These are phyloP conservation scores for Saccharomyces hybrid DNA, from an alignment of 1,139 yeast genomes.

Conservation along the genomic window DNA sequence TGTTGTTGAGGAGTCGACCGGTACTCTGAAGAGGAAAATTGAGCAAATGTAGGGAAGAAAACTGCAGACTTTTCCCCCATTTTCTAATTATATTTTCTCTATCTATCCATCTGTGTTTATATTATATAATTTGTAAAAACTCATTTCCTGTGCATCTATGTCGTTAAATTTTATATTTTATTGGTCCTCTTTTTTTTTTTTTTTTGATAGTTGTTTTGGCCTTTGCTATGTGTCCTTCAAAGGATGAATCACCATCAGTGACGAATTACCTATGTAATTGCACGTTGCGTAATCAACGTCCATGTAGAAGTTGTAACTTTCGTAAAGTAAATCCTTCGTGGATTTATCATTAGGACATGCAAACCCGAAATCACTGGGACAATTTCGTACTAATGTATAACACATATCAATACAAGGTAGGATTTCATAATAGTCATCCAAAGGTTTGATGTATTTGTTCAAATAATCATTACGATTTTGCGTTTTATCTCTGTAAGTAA, in stretches of 20 bases:
- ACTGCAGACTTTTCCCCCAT: neutral
- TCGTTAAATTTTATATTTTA: neutral
- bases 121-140: neutral
- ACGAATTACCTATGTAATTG: slow-evolving; percentile 40
- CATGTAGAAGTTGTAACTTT: slow-evolving; percentile 46
- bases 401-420: slow-evolving; percentile 84
- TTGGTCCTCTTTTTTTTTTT: neutral
- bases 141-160: neutral
- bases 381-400: slow-evolving; percentile 67
- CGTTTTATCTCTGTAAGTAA: slow-evolving; percentile 42
- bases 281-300: slow-evolving; percentile 36
- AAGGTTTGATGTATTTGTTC: slow-evolving; percentile 53
- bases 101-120: neutral
- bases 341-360: slow-evolving; percentile 48
- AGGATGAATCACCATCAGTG: slow-evolving; percentile 7
- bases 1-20: neutral
- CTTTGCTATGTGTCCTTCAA: neutral
- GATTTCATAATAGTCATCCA: slow-evolving; percentile 60
- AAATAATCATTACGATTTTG: slow-evolving; percentile 58
- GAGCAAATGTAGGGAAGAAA: neutral
- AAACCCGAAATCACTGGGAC: slow-evolving; percentile 74
- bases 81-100: neutral
- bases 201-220: neutral
- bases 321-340: slow-evolving; percentile 33
- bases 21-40: neutral